Percentiles rank a stretch among this genome's conserved stretches.
phyloP scores from a whole-genome alignment of 192 early-diverging fungal genomes.

The Coemansia sp. region DNA sequence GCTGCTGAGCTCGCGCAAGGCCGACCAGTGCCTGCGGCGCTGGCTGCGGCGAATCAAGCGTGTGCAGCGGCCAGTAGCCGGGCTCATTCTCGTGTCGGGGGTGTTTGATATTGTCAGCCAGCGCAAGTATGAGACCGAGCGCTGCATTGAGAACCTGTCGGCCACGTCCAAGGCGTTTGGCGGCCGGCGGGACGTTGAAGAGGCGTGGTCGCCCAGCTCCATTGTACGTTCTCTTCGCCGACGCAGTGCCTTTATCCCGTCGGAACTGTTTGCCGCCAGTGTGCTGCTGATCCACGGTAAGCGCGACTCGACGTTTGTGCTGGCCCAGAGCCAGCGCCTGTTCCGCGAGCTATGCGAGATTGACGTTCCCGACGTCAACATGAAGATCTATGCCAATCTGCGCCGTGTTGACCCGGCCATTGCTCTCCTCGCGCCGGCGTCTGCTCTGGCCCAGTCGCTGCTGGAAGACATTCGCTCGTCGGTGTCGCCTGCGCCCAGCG shows the following conservation, averaged over 20 bases:
- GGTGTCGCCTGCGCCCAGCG: slow-evolving; percentile 9
- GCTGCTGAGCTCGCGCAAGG: slow-evolving; percentile 24
- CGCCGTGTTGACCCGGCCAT: slow-evolving; percentile 47
- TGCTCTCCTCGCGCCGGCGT: slow-evolving; percentile 38
- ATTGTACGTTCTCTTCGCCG: slow-evolving; percentile 35
- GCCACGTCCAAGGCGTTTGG: slow-evolving; percentile 34
- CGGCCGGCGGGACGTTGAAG: slow-evolving; percentile 15
- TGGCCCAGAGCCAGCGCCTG: slow-evolving; percentile 43
- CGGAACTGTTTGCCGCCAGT: slow-evolving; percentile 33
- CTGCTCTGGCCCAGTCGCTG: slow-evolving; percentile 44
- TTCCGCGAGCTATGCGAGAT: slow-evolving; percentile 42
- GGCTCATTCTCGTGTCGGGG: slow-evolving; percentile 43
- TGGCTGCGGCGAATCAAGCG: slow-evolving; percentile 22
- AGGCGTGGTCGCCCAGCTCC: slow-evolving; percentile 43
- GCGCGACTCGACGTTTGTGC: slow-evolving; percentile 46
- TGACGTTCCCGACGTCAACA: slow-evolving; percentile 46
- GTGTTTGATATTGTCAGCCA: slow-evolving; percentile 43
- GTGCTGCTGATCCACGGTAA: slow-evolving; percentile 45
- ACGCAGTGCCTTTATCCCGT: slow-evolving; percentile 28
- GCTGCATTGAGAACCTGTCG: slow-evolving; percentile 43
- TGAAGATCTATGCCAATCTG: slow-evolving; percentile 49
- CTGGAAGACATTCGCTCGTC: slow-evolving; percentile 45
- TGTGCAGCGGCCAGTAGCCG: slow-evolving; percentile 34
- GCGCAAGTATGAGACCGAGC: slow-evolving; percentile 41
- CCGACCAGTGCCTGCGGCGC: slow-evolving; percentile 27